Evolutionary conservation across 1,139 yeast genomes (phyloP).

Genomic region (Debaryomyces sp.): DNA sequence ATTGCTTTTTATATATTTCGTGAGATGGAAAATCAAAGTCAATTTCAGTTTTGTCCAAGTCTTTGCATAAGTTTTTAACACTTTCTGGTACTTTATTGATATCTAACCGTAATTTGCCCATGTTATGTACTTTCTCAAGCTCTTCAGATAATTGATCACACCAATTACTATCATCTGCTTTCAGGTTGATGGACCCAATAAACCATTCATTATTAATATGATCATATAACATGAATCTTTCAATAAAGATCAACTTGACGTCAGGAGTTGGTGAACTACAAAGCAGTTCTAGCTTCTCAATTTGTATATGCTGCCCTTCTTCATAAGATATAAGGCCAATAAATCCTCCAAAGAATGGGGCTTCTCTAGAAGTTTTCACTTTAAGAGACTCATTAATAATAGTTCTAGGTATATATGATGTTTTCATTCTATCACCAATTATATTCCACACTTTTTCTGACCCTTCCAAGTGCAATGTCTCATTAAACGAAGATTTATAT

Average conservation of each 20-base stretch:
- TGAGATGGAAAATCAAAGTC: slow-evolving; percentile 56
- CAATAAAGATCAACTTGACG: slow-evolving; percentile 72
- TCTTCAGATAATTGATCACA: slow-evolving; percentile 22
- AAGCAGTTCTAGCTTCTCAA: slow-evolving; percentile 34
- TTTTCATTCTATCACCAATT: slow-evolving; percentile 25
- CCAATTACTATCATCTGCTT: slow-evolving; percentile 38
- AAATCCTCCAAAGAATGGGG: slow-evolving; percentile 89
- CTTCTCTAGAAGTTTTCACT: slow-evolving; percentile 23
- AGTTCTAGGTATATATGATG: slow-evolving; percentile 24
- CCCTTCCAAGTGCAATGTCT: slow-evolving; percentile 12
- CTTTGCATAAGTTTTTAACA: slow-evolving; percentile 28
- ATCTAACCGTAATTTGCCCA: slow-evolving; percentile 17
- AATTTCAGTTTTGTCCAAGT: slow-evolving; percentile 24
- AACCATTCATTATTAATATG: slow-evolving; percentile 50
- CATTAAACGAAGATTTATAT: slow-evolving; percentile 14
- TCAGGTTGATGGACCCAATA: slow-evolving; percentile 51
- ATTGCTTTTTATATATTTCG: slow-evolving; percentile 55
- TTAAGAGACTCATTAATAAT: slow-evolving; percentile 17
- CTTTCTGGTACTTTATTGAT: slow-evolving; percentile 25
- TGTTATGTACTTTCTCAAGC: slow-evolving; percentile 11
- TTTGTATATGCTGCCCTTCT: slow-evolving; percentile 58
- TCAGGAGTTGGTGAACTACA: slow-evolving; percentile 57
- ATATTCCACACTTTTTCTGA: slow-evolving; percentile 26
- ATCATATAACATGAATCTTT: slow-evolving; percentile 62
- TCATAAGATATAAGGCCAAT: slow-evolving; percentile 88